Conservation (phyloP, 768 basidiomycete genomes). For the Lactarius pseudohatsudake region DNA sequence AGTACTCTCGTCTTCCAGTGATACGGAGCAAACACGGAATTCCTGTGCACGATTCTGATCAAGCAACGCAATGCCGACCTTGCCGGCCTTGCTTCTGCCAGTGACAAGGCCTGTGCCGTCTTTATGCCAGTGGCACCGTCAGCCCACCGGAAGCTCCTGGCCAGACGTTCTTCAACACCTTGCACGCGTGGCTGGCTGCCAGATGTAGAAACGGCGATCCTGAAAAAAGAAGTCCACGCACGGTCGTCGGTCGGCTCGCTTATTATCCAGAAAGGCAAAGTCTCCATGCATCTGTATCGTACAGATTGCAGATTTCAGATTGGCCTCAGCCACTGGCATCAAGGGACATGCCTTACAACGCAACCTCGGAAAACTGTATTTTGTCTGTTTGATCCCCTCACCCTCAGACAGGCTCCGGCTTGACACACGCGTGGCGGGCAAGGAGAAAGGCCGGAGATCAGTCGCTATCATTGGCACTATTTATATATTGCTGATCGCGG, state of each 20-base stretch:
- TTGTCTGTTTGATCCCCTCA: not conserved
- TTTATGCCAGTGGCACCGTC: not conserved
- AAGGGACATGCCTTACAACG: too few species aligned
- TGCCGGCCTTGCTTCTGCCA: not conserved
- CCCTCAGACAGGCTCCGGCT: not conserved
- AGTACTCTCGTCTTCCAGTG: not conserved
- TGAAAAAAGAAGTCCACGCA: not conserved
- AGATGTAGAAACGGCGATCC: not conserved
- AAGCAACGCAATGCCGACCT: not conserved
- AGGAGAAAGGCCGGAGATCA: constrained; percentile 4
- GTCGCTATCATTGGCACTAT: not conserved
- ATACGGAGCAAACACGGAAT: not conserved
- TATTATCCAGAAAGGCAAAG: not conserved
- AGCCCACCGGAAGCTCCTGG: not conserved
- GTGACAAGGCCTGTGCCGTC: not conserved
- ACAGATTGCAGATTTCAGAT: not conserved
- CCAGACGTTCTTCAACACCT: not conserved
- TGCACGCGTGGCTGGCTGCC: not conserved
- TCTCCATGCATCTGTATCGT: not conserved
- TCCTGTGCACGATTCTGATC: not conserved
- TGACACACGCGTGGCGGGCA: not conserved
- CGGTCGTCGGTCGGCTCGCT: not conserved
- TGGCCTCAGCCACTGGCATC: not conserved
- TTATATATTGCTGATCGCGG: not conserved
- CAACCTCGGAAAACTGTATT: not conserved